These are phyloP conservation scores for Globisporangium solare DNA, from an alignment of 352 stramenopile species.

Conservation along the genomic window DNA sequence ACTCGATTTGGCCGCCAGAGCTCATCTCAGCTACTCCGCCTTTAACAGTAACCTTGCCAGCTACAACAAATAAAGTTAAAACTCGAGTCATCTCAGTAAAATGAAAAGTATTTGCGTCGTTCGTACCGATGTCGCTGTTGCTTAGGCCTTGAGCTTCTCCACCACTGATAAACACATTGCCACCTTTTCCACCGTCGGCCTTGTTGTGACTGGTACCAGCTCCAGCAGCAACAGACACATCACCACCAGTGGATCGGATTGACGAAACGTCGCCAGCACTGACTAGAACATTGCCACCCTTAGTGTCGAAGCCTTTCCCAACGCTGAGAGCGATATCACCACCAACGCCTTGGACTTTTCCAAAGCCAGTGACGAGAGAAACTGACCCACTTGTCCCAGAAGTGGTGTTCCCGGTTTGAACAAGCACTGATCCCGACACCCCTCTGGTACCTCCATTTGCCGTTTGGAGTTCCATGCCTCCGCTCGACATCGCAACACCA, in stretches of 20 bases:
- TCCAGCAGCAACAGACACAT: slow-evolving; percentile 46
- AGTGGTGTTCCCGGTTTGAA: slow-evolving; percentile 73
- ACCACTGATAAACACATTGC: slow-evolving; percentile 46
- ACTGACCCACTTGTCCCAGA: slow-evolving; percentile 69
- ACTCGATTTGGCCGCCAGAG: slow-evolving; percentile 44
- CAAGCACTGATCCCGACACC: slow-evolving; percentile 65
- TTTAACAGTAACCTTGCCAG: slow-evolving; percentile 35
- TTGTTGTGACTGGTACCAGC: slow-evolving; percentile 36
- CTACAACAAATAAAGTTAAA: slow-evolving; percentile 17
- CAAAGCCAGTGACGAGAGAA: slow-evolving; percentile 66
- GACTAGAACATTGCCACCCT: slow-evolving; percentile 80
- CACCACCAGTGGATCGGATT: slow-evolving; percentile 38
- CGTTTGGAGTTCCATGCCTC: slow-evolving; percentile 55
- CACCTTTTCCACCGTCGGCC: slow-evolving; percentile 50
- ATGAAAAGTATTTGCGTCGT: neutral
- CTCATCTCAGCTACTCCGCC: slow-evolving; percentile 42
- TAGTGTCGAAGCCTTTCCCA: slow-evolving; percentile 76
- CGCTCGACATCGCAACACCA: slow-evolving; percentile 46
- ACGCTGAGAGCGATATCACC: slow-evolving; percentile 74
- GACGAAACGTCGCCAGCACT: slow-evolving; percentile 50
- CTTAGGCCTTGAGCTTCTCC: slow-evolving; percentile 43
- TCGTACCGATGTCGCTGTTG: slow-evolving; percentile 40
- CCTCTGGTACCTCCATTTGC: slow-evolving; percentile 72
- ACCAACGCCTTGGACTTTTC: slow-evolving; percentile 52
- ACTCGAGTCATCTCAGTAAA: neutral